A percentile compares a stretch with the other conserved stretches of the same genome.
phyloP scores from a whole-genome alignment of 1,284 basidiomycete species.

The Moniliella sp. region DNA sequence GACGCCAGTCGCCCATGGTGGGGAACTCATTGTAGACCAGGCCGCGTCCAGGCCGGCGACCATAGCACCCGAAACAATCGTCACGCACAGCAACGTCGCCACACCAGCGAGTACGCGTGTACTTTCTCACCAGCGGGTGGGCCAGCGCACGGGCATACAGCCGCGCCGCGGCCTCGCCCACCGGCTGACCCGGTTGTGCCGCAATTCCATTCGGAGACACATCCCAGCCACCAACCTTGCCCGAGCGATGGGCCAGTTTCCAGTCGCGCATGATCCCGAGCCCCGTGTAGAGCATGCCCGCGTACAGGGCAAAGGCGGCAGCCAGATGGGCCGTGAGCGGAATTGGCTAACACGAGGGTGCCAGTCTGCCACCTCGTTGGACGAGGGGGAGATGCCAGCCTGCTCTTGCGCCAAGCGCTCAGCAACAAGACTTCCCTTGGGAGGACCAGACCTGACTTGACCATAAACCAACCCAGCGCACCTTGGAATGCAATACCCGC shows the following conservation, averaged over 20 bases:
- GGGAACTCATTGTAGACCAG: conserved; percentile 95
- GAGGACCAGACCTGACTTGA: conserved; percentile 62
- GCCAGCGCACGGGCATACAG: conserved; percentile 11
- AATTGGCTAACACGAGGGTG: conserved; percentile 77
- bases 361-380: too few species aligned
- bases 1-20: conserved; percentile 60
- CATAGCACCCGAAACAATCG: conserved; percentile 80
- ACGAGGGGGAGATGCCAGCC: too few species aligned
- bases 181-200: too few species aligned
- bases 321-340: conserved; percentile 81
- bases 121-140: conserved; percentile 8
- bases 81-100: conserved; percentile 35
- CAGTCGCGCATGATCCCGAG: conserved; percentile 54
- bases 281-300: conserved; percentile 69
- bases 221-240: conserved; percentile 9
- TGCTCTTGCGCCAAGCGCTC: too few species aligned
- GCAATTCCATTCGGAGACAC: conserved; percentile 1
- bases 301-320: conserved; percentile 69
- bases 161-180: too few species aligned
- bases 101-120: conserved; percentile 7
- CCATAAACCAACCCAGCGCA: conserved; percentile 95
- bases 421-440: too few species aligned
- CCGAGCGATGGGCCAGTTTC: conserved; percentile 43
- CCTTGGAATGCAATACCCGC: conserved; percentile 72
- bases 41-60: conserved; percentile 95